Conservation (phyloP, 805 yeast species). For the Candida nitratophila region DNA sequence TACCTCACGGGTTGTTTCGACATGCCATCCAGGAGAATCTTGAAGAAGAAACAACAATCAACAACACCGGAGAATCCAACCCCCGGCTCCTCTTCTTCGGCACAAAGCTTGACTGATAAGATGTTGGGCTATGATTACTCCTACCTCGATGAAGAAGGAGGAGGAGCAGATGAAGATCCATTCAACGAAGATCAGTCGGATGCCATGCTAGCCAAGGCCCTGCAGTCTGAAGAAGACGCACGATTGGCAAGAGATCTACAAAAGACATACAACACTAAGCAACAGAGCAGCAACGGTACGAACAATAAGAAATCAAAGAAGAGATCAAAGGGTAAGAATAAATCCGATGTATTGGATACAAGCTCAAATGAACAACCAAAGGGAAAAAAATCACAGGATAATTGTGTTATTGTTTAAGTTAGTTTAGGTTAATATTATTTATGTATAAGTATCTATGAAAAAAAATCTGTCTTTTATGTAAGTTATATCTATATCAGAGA, state of each 20-base stretch:
- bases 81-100: not conserved
- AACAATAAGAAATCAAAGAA: not conserved
- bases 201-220: conserved; percentile 19
- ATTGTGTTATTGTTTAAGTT: not conserved
- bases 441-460: no score
- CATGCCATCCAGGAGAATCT: conserved; percentile 14
- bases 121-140: conserved; percentile 6
- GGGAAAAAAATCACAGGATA: not conserved
- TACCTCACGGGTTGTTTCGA: conserved; percentile 63
- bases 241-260: conserved; percentile 21
- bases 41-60: no score
- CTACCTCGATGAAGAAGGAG: conserved; percentile 13
- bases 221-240: conserved; percentile 28
- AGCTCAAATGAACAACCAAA: not conserved
- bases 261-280: conserved; percentile 7
- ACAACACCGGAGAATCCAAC: not conserved
- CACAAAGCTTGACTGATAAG: not conserved
- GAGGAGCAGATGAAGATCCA: conserved; percentile 15
- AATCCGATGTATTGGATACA: not conserved
- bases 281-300: not conserved
- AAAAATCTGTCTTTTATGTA: no score
- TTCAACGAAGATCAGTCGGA: conserved; percentile 8
- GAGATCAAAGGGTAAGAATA: not conserved
- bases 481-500: not conserved
- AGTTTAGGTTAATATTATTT: no score